These are phyloP conservation scores for Neofusicoccum sp. DNA, from an alignment of 2,329 filamentous ascomycete genomes.

Conservation along the genomic window DNA sequence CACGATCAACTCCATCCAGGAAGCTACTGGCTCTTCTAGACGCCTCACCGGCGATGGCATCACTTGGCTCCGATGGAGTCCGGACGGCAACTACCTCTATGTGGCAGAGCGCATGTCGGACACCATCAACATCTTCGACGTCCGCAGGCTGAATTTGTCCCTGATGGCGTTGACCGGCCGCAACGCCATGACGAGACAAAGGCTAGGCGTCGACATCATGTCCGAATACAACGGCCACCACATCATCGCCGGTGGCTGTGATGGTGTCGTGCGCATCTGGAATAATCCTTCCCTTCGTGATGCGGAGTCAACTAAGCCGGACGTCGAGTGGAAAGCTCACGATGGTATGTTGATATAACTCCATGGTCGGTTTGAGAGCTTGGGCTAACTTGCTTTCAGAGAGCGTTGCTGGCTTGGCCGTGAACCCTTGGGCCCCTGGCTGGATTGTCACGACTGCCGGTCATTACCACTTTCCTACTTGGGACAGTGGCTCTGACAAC, in stretches of 20 bases:
- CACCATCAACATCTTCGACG: constrained; percentile 60
- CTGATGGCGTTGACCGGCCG: constrained; percentile 53
- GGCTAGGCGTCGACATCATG: constrained; percentile 58
- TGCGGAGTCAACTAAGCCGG: not conserved
- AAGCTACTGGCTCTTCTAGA: constrained; percentile 34
- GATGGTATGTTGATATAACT: not conserved
- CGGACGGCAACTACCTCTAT: constrained; percentile 60
- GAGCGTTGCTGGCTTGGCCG: not conserved
- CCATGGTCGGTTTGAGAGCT: not conserved
- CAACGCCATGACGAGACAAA: constrained; percentile 54
- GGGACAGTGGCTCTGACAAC: not conserved
- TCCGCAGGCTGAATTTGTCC: constrained; percentile 55
- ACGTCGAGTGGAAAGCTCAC: constrained; percentile 6
- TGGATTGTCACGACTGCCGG: constrained; percentile 1
- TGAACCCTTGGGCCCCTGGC: not conserved
- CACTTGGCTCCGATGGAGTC: constrained; percentile 60
- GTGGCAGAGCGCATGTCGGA: constrained; percentile 61
- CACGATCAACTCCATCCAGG: constrained; percentile 25
- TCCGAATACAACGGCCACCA: constrained; percentile 45
- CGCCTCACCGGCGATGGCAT: constrained; percentile 46
- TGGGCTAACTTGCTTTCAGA: not conserved
- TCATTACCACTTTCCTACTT: not conserved
- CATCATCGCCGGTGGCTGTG: constrained; percentile 61
- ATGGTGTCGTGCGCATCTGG: constrained; percentile 55
- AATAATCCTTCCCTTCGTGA: constrained; percentile 29